Evolutionary conservation across 2,329 filamentous ascomycete species (phyloP), one percentile per base, ranked within the genome.

Genomic region (Arachnopeziza araneosa): DNA sequence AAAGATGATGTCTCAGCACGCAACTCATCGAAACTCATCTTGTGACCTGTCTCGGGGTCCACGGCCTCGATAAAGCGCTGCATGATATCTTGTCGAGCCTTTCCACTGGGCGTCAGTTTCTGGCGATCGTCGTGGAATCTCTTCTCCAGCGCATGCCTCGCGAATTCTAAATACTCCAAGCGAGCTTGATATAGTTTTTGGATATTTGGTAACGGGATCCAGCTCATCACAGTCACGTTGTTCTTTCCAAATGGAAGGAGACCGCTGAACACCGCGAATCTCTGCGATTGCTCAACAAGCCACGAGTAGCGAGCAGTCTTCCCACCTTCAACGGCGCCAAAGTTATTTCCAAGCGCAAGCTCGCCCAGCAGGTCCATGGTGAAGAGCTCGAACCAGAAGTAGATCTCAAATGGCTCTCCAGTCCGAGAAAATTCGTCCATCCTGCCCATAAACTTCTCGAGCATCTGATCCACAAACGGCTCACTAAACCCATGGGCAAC

Each of bases 401-500:
- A 63, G 36, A 63, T 63, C 48, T 63, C 61, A 48, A 63, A 63
- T 9, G 58, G 49, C 21, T 63, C 55, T n/a, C 50, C 24, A 14
- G 21, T 63, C 19, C 50, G 30, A 24, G 64, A 61, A 2, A 71
- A 70, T 10, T 78, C 75, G 69, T 90, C 88, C 81, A 91, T 90
- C 70, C 90, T 85, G 61, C 77, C 77, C 36, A 89, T 84, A 60
- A 96, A 89, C 22, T 85, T 77, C 62, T 88, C 84, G 2, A 96
- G 79, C 72, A 93, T 96, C 66, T 80, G 77, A 70, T 90, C 87
- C 63, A 96, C 92, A 73, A 92, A 96, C 54, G 92, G 90, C 77
- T 96, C 91, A 70, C 86, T 89, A 76, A 96, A 96, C 30, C 90
- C 93, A 73, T 96, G 90, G 1, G 89, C 86, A 52, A 96, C 84